Evolutionary conservation across 768 basidiomycete genomes (phyloP).

Genomic region (Paxillus rubicundulus): DNA sequence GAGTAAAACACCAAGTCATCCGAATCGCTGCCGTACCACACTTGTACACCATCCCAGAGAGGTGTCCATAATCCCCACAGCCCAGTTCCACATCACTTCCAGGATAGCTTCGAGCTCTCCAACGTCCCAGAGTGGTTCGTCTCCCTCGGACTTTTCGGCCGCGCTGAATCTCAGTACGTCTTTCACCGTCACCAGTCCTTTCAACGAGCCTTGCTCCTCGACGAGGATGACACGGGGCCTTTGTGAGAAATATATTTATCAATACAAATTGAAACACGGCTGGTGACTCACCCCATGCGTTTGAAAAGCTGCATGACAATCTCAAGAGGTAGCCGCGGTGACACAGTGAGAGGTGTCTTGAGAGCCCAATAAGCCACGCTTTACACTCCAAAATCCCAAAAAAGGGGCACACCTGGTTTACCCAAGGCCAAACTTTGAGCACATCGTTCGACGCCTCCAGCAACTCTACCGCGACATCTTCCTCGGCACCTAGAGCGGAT

Average conservation of each 20-base stretch:
- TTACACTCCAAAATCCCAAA: not conserved
- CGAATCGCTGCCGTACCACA: conserved; percentile 20
- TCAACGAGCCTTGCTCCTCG: conserved; percentile 77
- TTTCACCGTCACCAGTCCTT: conserved; percentile 91
- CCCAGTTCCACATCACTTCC: conserved; percentile 60
- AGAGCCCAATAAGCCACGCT: not conserved
- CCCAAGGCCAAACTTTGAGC: conserved; percentile 83
- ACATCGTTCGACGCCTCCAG: conserved; percentile 58
- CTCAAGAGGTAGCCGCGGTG: conserved; percentile 88
- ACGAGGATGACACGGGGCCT: conserved; percentile 97
- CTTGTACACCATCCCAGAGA: conserved; percentile 26
- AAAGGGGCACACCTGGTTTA: conserved; percentile 70
- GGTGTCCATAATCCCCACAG: conserved; percentile 36
- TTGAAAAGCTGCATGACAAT: conserved; percentile 98
- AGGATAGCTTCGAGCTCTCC: conserved; percentile 65
- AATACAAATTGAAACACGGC: too few species aligned
- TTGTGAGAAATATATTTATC: not conserved
- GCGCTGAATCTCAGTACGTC: conserved; percentile 89
- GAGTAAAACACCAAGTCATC: too few species aligned
- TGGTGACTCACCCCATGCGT: conserved; percentile 82
- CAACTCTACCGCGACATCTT: conserved; percentile 64
- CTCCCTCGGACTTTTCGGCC: conserved; percentile 48
- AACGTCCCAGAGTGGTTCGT: conserved; percentile 53
- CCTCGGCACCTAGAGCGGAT: conserved; percentile 58
- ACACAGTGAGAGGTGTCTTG: conserved; percentile 92